phyloP scores from a whole-genome alignment of 495 filamentous ascomycete species.

The Aspergillus nanangensis region DNA sequence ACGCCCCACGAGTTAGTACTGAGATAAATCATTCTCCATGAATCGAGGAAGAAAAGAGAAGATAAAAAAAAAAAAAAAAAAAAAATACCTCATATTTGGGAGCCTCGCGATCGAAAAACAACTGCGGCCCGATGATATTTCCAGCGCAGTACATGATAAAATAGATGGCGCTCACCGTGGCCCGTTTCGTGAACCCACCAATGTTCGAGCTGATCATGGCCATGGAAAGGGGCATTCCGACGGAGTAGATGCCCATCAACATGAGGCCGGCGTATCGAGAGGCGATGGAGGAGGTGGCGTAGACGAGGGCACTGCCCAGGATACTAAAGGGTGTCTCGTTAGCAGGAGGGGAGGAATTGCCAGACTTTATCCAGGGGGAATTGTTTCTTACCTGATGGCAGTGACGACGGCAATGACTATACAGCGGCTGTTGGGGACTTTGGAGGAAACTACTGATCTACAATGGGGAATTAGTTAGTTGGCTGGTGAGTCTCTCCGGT shows the following conservation, averaged over 20 bases:
- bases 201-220: constrained; percentile 29
- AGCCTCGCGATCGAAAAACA: constrained; percentile 8
- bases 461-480: constrained; percentile 5
- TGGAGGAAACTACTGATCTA: constrained; percentile 1
- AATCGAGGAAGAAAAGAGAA: no score
- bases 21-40: no score
- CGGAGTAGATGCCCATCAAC: constrained; percentile 20
- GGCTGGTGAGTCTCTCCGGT: not conserved
- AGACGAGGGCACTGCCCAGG: constrained; percentile 16
- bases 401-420: not conserved
- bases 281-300: constrained; percentile 31
- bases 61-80: no score
- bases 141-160: constrained; percentile 43
- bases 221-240: constrained; percentile 19
- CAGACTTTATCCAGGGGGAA: constrained; percentile 7
- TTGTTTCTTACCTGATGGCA: not conserved
- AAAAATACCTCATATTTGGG: not conserved
- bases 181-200: constrained; percentile 28
- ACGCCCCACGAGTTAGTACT: not conserved
- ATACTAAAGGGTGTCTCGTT: constrained; percentile 5
- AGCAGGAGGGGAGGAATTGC: no score
- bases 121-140: constrained; percentile 27
- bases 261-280: constrained; percentile 28
- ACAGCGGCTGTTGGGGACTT: not conserved
- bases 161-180: constrained; percentile 23